These are phyloP conservation scores for Chenopodium quinoa DNA, from an alignment of 148 eudicot genomes.

Conservation along the genomic window DNA sequence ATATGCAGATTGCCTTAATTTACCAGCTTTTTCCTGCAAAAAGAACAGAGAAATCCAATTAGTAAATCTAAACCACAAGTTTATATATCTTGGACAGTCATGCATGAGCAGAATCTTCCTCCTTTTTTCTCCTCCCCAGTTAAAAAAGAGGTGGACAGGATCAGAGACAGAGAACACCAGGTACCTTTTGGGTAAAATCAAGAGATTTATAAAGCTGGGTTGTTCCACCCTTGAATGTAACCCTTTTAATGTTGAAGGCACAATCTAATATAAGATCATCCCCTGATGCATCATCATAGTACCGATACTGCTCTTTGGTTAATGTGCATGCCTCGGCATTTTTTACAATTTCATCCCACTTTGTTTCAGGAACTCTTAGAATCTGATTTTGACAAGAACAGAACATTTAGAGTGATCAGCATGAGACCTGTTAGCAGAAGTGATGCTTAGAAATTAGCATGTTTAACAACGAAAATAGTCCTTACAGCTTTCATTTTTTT, in stretches of 20 bases:
- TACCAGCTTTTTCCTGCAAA: conserved; percentile 44
- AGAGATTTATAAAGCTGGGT: conserved; percentile 33
- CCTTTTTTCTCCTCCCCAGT: too few relatives aligned
- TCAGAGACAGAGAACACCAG: neutral
- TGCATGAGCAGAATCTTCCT: neutral
- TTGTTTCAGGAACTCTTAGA: conserved; percentile 37
- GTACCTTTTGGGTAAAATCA: conserved; percentile 41
- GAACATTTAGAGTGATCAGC: neutral
- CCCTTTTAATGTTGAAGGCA: conserved; percentile 39
- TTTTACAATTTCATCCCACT: conserved; percentile 43
- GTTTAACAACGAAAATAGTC: neutral
- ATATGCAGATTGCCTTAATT: conserved; percentile 44
- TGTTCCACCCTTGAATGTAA: conserved; percentile 39
- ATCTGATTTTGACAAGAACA: conserved; percentile 33
- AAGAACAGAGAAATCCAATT: neutral
- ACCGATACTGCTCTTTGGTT: conserved; percentile 33
- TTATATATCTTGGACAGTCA: neutral
- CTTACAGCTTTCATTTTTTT: conserved; percentile 17
- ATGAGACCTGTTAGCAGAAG: neutral
- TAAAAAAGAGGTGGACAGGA: neutral
- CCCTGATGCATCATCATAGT: conserved; percentile 28
- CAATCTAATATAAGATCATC: conserved; percentile 44
- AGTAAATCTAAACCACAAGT: neutral
- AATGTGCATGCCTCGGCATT: conserved; percentile 50
- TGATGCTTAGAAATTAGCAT: neutral